Evolutionary conservation across 495 filamentous ascomycete species (phyloP).

Genomic region (Friedmanniomyces simplex): DNA sequence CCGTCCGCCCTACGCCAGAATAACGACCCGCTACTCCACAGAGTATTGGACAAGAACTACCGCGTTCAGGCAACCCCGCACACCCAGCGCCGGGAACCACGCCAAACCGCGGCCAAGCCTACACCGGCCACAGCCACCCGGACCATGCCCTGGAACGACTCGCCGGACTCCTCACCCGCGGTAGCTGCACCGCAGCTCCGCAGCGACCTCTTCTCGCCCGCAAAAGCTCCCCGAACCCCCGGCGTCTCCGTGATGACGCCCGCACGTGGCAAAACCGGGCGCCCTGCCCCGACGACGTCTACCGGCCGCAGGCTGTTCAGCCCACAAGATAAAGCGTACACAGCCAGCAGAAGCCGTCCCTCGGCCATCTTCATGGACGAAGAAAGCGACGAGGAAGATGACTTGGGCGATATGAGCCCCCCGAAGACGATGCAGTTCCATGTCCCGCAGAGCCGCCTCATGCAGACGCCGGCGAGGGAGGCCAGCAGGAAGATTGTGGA

Average conservation of each 20-base stretch:
- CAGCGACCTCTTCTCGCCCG: conserved; percentile 75
- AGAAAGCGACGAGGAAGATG: conserved; percentile 44
- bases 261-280: conserved; percentile 11
- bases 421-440: conserved; percentile 98
- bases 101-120: conserved; percentile 19
- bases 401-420: conserved; percentile 57
- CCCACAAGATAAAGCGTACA: conserved; percentile 24
- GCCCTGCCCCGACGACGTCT: conserved; percentile 32
- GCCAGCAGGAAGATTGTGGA: conserved; percentile 87
- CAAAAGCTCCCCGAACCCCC: conserved; percentile 47
- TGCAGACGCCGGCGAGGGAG: conserved; percentile 89
- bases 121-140: conserved; percentile 28
- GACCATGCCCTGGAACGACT: conserved; percentile 37
- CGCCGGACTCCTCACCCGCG: conserved; percentile 66
- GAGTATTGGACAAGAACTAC: conserved; percentile 85
- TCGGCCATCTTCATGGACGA: conserved; percentile 38
- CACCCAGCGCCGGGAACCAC: conserved; percentile 35
- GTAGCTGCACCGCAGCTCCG: conserved; percentile 71
- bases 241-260: conserved; percentile 61
- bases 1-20: conserved; percentile 24
- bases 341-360: conserved; percentile 51
- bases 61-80: conserved; percentile 85
- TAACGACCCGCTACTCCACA: conserved; percentile 70
- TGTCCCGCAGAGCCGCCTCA: conserved; percentile 69
- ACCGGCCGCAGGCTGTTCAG: conserved; percentile 18